phyloP scores from a whole-genome alignment of 768 basidiomycete species.

The Lentinula sp. region DNA sequence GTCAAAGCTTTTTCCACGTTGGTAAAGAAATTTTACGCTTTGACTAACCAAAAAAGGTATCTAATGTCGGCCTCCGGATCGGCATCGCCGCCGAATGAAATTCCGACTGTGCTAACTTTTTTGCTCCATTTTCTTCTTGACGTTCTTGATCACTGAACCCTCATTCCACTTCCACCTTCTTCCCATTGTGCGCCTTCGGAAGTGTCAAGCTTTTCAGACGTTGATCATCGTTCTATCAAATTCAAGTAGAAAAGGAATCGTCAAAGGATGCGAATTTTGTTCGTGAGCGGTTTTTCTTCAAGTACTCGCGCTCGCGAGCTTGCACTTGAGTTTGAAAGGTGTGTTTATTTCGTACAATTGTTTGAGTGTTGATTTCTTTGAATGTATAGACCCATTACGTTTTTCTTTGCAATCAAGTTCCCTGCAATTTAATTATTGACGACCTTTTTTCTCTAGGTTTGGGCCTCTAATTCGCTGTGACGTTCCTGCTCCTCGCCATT shows the following conservation, averaged over 20 bases:
- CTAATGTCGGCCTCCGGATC: background rate
- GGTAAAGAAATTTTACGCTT: background rate
- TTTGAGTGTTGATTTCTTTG: background rate
- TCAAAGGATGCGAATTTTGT: conserved; percentile 67
- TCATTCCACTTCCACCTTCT: background rate
- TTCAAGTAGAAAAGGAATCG: background rate
- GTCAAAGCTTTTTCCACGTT: background rate
- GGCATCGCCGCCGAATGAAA: background rate
- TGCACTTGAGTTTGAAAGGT: conserved; percentile 87
- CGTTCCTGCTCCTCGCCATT: conserved; percentile 82
- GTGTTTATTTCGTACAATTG: conserved; percentile 11
- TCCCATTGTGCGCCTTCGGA: background rate
- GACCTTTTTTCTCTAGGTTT: conserved; percentile 41
- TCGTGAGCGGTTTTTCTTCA: conserved; percentile 82
- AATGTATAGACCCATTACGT: conserved; percentile 1
- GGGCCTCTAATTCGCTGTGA: conserved; percentile 86
- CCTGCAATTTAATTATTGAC: background rate
- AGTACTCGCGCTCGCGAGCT: conserved; percentile 79
- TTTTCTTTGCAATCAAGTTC: background rate
- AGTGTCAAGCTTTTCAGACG: background rate
- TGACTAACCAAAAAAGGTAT: background rate
- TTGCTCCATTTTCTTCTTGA: background rate
- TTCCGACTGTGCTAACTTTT: background rate
- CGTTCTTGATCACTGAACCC: background rate
- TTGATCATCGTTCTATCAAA: background rate